These are phyloP conservation scores for Taxawa tesnikishii DNA, from an alignment of 2,329 filamentous ascomycete species.

Conservation along the genomic window DNA sequence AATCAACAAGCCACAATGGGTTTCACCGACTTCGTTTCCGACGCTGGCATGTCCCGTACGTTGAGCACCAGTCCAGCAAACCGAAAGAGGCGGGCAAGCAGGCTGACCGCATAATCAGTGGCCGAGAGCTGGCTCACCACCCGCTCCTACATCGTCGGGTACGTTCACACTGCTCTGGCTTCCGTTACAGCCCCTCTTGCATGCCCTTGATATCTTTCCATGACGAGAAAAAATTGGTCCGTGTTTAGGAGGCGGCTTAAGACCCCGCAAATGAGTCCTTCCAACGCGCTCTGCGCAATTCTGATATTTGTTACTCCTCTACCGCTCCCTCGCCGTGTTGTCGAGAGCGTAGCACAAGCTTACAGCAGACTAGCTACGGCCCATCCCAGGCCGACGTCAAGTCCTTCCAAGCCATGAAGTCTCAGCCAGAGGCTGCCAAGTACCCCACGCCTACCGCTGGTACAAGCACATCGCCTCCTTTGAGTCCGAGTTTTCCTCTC, in stretches of 20 bases:
- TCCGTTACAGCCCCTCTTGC: conserved; percentile 12
- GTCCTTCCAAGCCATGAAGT: conserved; percentile 79
- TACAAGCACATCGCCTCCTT: conserved; percentile 97
- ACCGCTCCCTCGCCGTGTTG: neutral
- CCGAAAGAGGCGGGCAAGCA: neutral
- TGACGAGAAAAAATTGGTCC: conserved; percentile 87
- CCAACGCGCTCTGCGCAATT: conserved; percentile 65
- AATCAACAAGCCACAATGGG: conserved; percentile 54
- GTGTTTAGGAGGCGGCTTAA: conserved; percentile 93
- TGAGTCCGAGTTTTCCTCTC: conserved; percentile 81
- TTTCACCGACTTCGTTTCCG: conserved; percentile 56
- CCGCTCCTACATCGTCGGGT: conserved; percentile 75
- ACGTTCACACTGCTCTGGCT: conserved; percentile 31
- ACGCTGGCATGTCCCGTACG: conserved; percentile 51
- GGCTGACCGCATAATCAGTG: conserved; percentile 34
- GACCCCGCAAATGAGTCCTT: conserved; percentile 75
- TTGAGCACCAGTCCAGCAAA: conserved; percentile 10
- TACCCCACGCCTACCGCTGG: conserved; percentile 95
- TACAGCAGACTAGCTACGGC: conserved; percentile 34
- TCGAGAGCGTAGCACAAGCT: too few species aligned
- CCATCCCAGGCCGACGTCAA: conserved; percentile 94
- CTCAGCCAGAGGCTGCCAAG: conserved; percentile 66
- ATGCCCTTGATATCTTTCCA: conserved; percentile 23
- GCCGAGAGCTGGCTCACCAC: conserved; percentile 63
- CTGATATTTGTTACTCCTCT: conserved; percentile 39